A percentile compares a stretch with the other conserved stretches of the same genome.
Conservation (phyloP, 257 asterid genomes). For the Penstemon barbatus region DNA sequence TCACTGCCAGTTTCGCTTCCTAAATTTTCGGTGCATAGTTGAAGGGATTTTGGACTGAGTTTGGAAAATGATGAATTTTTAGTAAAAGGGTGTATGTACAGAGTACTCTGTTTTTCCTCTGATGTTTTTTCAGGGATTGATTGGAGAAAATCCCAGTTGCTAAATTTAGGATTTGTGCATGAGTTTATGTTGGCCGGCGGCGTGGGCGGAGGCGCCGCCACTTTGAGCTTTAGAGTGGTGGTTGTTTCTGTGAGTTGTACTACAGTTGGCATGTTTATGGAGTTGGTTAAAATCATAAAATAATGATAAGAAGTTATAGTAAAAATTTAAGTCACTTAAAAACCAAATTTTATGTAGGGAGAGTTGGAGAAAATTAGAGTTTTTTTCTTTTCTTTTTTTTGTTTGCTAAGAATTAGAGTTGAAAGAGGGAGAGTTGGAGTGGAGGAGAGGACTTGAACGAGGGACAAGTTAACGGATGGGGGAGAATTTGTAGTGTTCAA, state of each 20-base stretch:
- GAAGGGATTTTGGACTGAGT: slow-evolving; percentile 46
- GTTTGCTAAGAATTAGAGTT: not conserved
- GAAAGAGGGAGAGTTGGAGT: slow-evolving; percentile 1
- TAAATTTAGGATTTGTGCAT: slow-evolving; percentile 21
- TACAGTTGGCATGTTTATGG: slow-evolving; percentile 44
- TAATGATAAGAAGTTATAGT: too few relatives aligned
- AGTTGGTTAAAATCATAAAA: not conserved
- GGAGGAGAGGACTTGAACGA: slow-evolving; percentile 36
- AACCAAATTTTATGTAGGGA: not conserved
- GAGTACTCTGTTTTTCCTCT: slow-evolving; percentile 5
- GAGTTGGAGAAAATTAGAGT: not conserved
- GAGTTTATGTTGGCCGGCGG: not conserved
- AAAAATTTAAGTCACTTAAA: not conserved
- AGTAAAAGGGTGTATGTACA: slow-evolving; percentile 14
- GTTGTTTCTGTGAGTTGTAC: slow-evolving; percentile 40
- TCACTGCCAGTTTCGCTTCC: slow-evolving; percentile 61
- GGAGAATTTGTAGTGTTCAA: slow-evolving; percentile 53
- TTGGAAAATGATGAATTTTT: slow-evolving; percentile 30
- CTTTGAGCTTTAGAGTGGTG: slow-evolving; percentile 37
- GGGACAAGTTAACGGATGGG: slow-evolving; percentile 38
- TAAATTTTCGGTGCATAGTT: slow-evolving; percentile 57
- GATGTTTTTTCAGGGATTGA: slow-evolving; percentile 24
- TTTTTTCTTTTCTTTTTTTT: too few relatives aligned
- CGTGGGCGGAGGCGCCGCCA: slow-evolving; percentile 23
- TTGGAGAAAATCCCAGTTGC: slow-evolving; percentile 51